Conservation (phyloP, 2,329 filamentous ascomycete genomes). For the Calonectria pseudoreteaudii region DNA sequence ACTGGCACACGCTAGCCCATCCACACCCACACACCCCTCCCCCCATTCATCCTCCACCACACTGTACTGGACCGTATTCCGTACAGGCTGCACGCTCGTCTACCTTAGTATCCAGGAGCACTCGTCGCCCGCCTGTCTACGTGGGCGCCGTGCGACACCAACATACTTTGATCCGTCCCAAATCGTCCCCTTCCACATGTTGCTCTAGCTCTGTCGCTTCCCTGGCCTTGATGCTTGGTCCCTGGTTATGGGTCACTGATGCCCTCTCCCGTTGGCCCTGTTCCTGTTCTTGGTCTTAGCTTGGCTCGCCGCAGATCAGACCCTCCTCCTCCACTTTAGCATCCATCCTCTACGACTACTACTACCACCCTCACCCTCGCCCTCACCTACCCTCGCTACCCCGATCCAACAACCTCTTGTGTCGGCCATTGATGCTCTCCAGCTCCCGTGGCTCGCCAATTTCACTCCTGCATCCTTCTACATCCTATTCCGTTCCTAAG, state of each 20-base stretch:
- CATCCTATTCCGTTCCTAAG: background rate
- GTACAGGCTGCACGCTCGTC: background rate
- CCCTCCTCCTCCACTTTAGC: slow-evolving; percentile 2
- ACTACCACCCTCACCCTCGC: background rate
- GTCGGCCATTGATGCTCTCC: slow-evolving; percentile 10
- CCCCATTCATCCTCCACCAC: background rate
- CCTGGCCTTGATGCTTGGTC: slow-evolving; percentile 2
- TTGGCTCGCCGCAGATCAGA: slow-evolving; percentile 9
- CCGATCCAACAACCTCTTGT: slow-evolving; percentile 8
- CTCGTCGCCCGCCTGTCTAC: slow-evolving; percentile 7
- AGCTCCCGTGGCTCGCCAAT: slow-evolving; percentile 2
- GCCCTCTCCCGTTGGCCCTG: slow-evolving; percentile 5
- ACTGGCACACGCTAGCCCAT: background rate
- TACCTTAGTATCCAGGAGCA: background rate
- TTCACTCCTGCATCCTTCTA: background rate
- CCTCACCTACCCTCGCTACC: background rate
- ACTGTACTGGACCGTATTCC: background rate
- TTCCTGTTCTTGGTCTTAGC: slow-evolving; percentile 5
- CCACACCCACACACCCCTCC: background rate
- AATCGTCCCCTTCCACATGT: slow-evolving; percentile 15
- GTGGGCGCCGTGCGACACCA: background rate
- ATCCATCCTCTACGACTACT: slow-evolving; percentile 6
- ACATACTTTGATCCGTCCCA: slow-evolving; percentile 4
- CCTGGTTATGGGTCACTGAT: background rate
- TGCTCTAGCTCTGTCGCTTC: background rate